phyloP scores from a whole-genome alignment of 306 rosid genomes.

The Comarum palustre region DNA sequence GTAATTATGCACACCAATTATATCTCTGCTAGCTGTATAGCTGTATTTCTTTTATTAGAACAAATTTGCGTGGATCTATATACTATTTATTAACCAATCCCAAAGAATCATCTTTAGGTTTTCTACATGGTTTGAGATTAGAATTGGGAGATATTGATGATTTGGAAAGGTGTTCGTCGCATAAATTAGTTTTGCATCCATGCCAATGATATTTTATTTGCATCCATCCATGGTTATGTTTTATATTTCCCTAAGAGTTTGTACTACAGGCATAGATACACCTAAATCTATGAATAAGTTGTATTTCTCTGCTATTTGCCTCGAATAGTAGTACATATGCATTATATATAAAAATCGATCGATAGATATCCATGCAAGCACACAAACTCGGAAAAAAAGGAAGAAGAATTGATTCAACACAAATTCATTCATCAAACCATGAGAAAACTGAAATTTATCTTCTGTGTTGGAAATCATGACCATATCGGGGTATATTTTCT shows the following conservation, averaged over 20 bases:
- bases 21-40: too few relatives aligned
- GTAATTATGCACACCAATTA: background rate
- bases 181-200: too few relatives aligned
- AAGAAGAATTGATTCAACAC: background rate
- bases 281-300: background rate
- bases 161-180: too few relatives aligned
- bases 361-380: background rate
- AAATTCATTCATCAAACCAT: background rate
- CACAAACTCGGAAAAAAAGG: background rate
- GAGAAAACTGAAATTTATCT: background rate
- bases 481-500: background rate
- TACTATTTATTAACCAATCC: background rate
- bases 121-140: background rate
- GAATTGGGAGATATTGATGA: background rate
- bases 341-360: background rate
- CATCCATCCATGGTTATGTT: too few relatives aligned
- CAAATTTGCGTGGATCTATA: background rate
- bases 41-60: background rate
- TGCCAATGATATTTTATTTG: too few relatives aligned
- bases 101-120: background rate
- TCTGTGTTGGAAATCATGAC: background rate
- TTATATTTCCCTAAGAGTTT: background rate
- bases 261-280: background rate
- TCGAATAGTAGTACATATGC: background rate
- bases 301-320: background rate